phyloP scores from a whole-genome alignment of 768 basidiomycete genomes.

The Trametes coccinea region DNA sequence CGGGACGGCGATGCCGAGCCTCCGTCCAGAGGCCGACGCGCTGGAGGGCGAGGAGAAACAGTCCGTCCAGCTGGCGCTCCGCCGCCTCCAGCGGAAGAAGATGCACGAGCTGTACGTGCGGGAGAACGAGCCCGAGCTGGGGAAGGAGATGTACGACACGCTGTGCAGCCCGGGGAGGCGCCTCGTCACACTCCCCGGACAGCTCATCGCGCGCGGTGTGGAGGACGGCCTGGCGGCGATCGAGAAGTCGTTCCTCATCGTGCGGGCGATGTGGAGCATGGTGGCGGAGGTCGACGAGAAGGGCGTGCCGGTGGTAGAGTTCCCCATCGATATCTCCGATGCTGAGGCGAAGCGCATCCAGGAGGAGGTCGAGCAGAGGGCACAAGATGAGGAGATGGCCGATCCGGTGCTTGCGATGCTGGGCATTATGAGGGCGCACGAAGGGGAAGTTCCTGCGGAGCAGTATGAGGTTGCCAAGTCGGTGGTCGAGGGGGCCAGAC shows the following conservation, averaged over 20 bases:
- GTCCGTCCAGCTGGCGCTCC: not conserved
- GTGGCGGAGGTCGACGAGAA: constrained; percentile 4
- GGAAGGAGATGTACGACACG: constrained; percentile 3
- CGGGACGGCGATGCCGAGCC: not conserved
- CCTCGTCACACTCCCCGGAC: not conserved
- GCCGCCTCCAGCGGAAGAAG: constrained; percentile 3
- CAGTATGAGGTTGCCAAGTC: not conserved
- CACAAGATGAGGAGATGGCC: not conserved
- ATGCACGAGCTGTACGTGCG: constrained; percentile 7
- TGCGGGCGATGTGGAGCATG: not conserved
- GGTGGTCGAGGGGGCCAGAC: not conserved
- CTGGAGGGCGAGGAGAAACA: not conserved
- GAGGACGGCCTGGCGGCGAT: not conserved
- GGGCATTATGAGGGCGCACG: not conserved
- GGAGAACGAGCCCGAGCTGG: constrained; percentile 2
- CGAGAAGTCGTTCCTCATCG: not conserved
- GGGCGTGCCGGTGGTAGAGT: not conserved
- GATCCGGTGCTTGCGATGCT: not conserved
- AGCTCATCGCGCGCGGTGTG: not conserved
- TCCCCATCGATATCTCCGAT: constrained; percentile 4
- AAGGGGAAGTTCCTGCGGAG: not conserved
- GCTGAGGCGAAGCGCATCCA: not conserved
- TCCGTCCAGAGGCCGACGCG: not conserved
- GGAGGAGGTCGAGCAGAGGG: not conserved
- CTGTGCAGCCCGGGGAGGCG: not conserved